phyloP scores from a whole-genome alignment of 2,329 filamentous ascomycete genomes.

The Emmonsiellopsis sp. region DNA sequence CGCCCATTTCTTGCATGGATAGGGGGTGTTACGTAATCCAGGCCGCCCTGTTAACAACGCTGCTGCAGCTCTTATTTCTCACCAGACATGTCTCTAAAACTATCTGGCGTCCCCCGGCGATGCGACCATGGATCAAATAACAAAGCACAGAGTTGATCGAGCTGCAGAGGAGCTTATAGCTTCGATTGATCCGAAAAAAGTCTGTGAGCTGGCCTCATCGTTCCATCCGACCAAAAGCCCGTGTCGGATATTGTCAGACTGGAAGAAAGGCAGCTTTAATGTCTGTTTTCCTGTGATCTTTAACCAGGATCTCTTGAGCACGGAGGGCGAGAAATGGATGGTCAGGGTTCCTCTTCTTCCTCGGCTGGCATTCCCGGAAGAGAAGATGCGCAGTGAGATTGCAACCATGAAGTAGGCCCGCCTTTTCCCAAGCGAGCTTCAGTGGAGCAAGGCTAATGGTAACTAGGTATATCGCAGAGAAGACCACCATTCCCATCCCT shows the following conservation, averaged over 20 bases:
- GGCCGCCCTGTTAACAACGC: no score
- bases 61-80: no score
- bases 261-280: conserved; percentile 6
- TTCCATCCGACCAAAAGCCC: neutral
- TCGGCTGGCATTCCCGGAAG: neutral
- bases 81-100: no score
- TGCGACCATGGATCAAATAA: conserved; percentile 9
- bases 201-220: conserved; percentile 4
- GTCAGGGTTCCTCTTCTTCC: conserved; percentile 7
- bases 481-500: neutral
- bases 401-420: neutral
- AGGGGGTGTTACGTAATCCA: no score
- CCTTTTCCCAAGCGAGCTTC: conserved; percentile 1
- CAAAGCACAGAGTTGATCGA: conserved; percentile 2
- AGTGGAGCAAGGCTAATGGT: neutral
- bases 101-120: no score
- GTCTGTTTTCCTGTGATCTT: conserved; percentile 7
- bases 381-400: neutral
- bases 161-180: neutral
- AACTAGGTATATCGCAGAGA: neutral
- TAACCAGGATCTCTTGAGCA: neutral
- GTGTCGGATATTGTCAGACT: conserved; percentile 1
- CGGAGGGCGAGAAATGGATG: conserved; percentile 5
- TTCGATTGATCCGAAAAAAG: conserved; percentile 4
- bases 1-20: no score